A percentile compares a stretch with the other conserved stretches of the same genome.
These are phyloP conservation scores for Ophiostoma sp. DNA, from an alignment of 2,329 filamentous ascomycete species.

Conservation along the genomic window DNA sequence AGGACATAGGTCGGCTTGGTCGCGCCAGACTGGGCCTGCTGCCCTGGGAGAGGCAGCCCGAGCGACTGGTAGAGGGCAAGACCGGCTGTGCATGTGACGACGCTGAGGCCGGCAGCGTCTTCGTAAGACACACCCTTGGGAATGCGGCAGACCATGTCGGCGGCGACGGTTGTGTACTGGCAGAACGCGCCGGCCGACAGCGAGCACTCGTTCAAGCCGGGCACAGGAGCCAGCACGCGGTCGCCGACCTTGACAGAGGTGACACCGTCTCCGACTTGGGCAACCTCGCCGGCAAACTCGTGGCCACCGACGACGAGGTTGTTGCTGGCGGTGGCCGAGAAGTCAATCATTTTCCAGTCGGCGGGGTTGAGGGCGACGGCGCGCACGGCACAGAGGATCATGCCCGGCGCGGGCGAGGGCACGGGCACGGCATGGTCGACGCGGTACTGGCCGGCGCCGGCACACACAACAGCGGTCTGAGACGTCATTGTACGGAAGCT, in stretches of 20 bases:
- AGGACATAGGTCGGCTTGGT: conserved; percentile 30
- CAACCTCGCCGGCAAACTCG: conserved; percentile 32
- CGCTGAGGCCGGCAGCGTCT: conserved; percentile 24
- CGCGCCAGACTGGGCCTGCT: background rate
- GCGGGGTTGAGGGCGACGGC: conserved; percentile 33
- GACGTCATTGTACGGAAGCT: conserved; percentile 4
- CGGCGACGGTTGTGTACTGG: conserved; percentile 26
- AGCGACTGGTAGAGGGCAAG: conserved; percentile 23
- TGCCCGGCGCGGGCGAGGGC: conserved; percentile 15
- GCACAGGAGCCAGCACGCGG: conserved; percentile 25
- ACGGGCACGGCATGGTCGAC: conserved; percentile 19
- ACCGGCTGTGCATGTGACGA: conserved; percentile 24
- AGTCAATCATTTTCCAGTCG: conserved; percentile 32
- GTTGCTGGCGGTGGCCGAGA: conserved; percentile 26
- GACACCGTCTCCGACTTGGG: conserved; percentile 27
- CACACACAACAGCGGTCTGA: conserved; percentile 19
- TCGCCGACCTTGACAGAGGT: conserved; percentile 21
- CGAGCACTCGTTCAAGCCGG: conserved; percentile 19
- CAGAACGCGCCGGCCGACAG: conserved; percentile 28
- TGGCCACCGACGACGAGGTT: conserved; percentile 29
- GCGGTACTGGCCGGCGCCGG: conserved; percentile 21
- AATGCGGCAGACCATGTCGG: conserved; percentile 19
- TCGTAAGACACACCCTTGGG: conserved; percentile 21
- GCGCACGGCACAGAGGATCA: conserved; percentile 20
- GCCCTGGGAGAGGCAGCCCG: conserved; percentile 19